Evolutionary conservation across 306 rosid species (phyloP), one percentile per base, ranked within the genome.

Genomic region (Pachyrhizus erosus): DNA sequence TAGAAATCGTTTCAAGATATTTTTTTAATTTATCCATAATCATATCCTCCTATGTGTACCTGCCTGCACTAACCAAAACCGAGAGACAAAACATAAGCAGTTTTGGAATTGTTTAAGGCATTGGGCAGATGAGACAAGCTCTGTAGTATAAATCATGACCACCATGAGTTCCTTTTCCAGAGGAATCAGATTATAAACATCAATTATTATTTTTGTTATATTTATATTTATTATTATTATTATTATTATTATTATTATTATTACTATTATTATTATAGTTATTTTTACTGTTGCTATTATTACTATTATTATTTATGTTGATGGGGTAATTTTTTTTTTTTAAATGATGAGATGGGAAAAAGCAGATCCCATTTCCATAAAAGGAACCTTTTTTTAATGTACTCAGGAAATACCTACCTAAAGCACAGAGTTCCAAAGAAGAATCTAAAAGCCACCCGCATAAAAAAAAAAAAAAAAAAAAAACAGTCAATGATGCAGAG

Each of bases 291-390:
- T 34, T 80, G 61, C 70, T 37, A 17, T 23, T 58, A 33, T 31
- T 57, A 9, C 69, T 37, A 39, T 67, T 79, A 40, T 21, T 83
- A 17, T 46, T 43, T 8, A 39, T 33, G 64, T 88, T 60, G 40
- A 20, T 51, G 42, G 40, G 81, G 33, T 20, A 48, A 51, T 23
- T 88, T 58, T 66, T 27, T 39, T n/a, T n/a, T 9, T 3, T 3
- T 13, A 65, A 54, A 82, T 87, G 89, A 92, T 87, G 89, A 92
- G 89, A 89, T 85, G 82, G 81, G 82, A 75, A 87, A 89, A 93
- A 89, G 98, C 92, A 86, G 91, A 88, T 87, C 97, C 89, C 93
- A 86, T 89, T 96, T 92, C 94, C 92, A 86, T 86, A 90, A 93
- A 92, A 84, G 92, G 93, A 61, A 81, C 89, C 86, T 89, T 93